Evolutionary conservation across 768 basidiomycete genomes (phyloP).

Genomic region (Lactarius sp.): DNA sequence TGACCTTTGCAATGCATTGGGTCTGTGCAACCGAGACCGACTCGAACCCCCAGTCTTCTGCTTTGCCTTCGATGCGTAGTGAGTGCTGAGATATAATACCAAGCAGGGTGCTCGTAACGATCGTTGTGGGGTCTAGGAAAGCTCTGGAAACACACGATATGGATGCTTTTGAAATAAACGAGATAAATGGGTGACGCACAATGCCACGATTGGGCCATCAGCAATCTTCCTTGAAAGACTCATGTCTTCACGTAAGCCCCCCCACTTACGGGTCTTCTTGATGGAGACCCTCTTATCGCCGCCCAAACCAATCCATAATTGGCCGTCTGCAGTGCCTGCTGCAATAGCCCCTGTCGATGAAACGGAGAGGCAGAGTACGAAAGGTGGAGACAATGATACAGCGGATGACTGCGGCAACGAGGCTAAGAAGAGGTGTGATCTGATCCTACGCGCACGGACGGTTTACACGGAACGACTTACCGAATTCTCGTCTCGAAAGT

Average conservation of each 20-base stretch:
- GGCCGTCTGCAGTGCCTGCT: constrained; percentile 73
- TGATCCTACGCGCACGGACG: constrained; percentile 17
- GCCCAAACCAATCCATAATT: constrained; percentile 61
- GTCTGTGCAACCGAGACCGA: constrained; percentile 43
- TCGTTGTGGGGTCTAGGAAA: constrained; percentile 40
- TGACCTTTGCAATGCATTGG: constrained; percentile 55
- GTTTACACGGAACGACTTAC: constrained; percentile 37
- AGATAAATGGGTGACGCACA: constrained; percentile 41
- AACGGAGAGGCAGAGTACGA: constrained; percentile 59
- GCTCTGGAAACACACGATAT: neutral
- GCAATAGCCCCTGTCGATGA: constrained; percentile 57
- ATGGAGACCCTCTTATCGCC: constrained; percentile 46
- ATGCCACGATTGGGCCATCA: constrained; percentile 67
- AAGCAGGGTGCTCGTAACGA: constrained; percentile 57
- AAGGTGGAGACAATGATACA: constrained; percentile 67
- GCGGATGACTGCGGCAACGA: constrained; percentile 40
- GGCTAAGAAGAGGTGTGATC: constrained; percentile 31
- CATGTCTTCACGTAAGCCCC: constrained; percentile 51
- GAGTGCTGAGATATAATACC: constrained; percentile 51
- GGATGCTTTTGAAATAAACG: neutral
- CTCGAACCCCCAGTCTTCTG: constrained; percentile 39
- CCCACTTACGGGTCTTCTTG: constrained; percentile 65
- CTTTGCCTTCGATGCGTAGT: constrained; percentile 38
- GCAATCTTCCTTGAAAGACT: constrained; percentile 48
- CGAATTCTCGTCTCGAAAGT: constrained; percentile 55